Evolutionary conservation across 2,329 filamentous ascomycete species (phyloP), one percentile per base, ranked within the genome.

Genomic region (Calycina herbarum): DNA sequence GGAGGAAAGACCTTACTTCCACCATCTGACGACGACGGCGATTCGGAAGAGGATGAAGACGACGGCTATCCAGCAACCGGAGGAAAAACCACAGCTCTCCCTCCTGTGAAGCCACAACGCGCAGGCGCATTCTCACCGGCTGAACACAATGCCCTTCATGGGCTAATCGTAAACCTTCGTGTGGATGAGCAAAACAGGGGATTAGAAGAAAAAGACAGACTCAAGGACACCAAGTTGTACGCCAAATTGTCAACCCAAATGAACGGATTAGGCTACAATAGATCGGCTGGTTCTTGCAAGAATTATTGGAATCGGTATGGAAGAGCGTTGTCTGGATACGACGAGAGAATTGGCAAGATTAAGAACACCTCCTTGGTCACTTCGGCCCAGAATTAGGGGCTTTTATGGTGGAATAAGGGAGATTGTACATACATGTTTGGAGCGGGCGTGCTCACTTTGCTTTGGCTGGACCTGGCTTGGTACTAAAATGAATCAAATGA

Each of bases 281-380:
- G 58, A 61, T 51, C 13, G 29, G 1, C 17, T 10, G 20, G 29
- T 31, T 68, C 67, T 17, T 66, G 64, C 57, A 71, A 71, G 57
- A 69, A 68, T 33, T 62, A 62, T 24, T 71, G 70, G 70, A 62
- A 62, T 8, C 59, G 70, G 3, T 45, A 61, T 11, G 67, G 66
- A 8, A 51, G 67, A 57, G 29, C n/a, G 0, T 29, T 31, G n/a
- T 45, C 27, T 2, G 56, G 38, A 6, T 65, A 64, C 29, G 64
- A 68, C 6, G 66, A 69, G 13, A 38, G 69, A 11, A 51, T 59
- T 10, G 63, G 60, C 2, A 54, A 33, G 7, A 63, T 64, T 8
- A 24, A 35, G 4, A 57, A 62, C 13, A 17, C n/a, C 24, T 27
- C 62, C 10, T n/a, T 68, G 7, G 59, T 60, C 1, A 66, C 66